Conservation (phyloP, 2,329 filamentous ascomycete species). For the Pseudocercospora fijiensis region DNA sequence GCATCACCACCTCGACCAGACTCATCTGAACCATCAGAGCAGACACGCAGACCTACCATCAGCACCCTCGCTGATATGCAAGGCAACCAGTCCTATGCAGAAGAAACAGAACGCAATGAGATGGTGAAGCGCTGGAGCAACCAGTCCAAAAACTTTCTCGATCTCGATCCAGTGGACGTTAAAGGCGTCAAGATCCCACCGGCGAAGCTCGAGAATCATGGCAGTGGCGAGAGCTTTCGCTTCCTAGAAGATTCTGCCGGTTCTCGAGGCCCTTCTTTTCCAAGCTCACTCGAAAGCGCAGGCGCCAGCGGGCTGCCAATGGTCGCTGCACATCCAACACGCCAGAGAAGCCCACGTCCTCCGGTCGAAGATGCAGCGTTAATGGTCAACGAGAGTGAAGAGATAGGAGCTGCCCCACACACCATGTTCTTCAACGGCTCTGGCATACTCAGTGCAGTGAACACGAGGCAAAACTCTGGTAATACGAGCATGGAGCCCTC, state of each 20-base stretch:
- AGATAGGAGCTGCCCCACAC: constrained; percentile 9
- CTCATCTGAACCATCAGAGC: not conserved
- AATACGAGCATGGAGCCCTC: constrained; percentile 16
- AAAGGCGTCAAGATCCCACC: constrained; percentile 33
- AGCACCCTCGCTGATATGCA: constrained; percentile 29
- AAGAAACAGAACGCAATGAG: constrained; percentile 20
- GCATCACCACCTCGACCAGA: constrained; percentile 5
- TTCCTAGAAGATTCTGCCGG: constrained; percentile 65
- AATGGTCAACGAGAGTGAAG: constrained; percentile 10
- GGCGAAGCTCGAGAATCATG: constrained; percentile 49
- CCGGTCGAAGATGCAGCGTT: constrained; percentile 12
- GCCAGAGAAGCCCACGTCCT: constrained; percentile 9
- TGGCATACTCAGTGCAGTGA: constrained; percentile 22
- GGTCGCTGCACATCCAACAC: constrained; percentile 26
- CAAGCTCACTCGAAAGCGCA: constrained; percentile 48
- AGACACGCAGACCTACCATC: constrained; percentile 24
- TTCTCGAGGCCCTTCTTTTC: constrained; percentile 55
- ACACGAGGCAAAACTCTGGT: constrained; percentile 18
- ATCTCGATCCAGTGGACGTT: constrained; percentile 28
- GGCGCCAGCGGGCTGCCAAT: constrained; percentile 25
- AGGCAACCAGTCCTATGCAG: constrained; percentile 21
- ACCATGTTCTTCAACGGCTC: constrained; percentile 26
- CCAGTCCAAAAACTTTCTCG: constrained; percentile 31
- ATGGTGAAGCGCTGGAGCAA: constrained; percentile 33
- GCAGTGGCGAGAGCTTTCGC: constrained; percentile 61